Conservation (phyloP, 352 stramenopile species). For the Pythium folliculosum region DNA sequence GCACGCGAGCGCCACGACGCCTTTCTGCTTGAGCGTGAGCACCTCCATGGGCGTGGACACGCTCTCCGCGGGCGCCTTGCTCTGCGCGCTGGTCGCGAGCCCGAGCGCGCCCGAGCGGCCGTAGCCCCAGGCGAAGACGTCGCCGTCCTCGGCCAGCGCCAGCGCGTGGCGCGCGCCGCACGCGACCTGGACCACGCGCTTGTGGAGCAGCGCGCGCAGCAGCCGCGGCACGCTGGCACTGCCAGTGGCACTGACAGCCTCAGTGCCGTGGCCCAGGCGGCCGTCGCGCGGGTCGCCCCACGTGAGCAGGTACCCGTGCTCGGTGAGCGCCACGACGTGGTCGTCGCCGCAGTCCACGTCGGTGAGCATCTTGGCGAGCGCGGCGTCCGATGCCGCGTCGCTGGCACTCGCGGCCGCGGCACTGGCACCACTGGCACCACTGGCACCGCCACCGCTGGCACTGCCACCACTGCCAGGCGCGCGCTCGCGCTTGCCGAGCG, state of each 20-base stretch:
- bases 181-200: conserved; percentile 56
- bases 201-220: conserved; percentile 54
- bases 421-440: neutral
- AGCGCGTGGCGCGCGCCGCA: conserved; percentile 68
- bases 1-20: conserved; percentile 50
- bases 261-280: conserved; percentile 34
- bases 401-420: neutral
- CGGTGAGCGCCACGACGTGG: conserved; percentile 61
- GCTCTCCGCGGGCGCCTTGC: conserved; percentile 26
- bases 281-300: conserved; percentile 61
- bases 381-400: conserved; percentile 34
- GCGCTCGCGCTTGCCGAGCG: conserved; percentile 34
- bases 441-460: too few relatives aligned
- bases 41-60: conserved; percentile 54
- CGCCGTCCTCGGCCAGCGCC: conserved; percentile 58
- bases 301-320: conserved; percentile 75
- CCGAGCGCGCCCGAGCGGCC: conserved; percentile 55
- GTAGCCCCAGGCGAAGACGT: conserved; percentile 69
- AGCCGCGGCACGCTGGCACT: conserved; percentile 26
- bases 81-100: conserved; percentile 40
- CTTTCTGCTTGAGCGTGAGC: conserved; percentile 39
- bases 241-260: neutral
- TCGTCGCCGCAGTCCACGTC: conserved; percentile 61
- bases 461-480: neutral
- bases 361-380: conserved; percentile 56